Conservation (phyloP, 495 filamentous ascomycete genomes). For the Bathelium albidoporum region DNA sequence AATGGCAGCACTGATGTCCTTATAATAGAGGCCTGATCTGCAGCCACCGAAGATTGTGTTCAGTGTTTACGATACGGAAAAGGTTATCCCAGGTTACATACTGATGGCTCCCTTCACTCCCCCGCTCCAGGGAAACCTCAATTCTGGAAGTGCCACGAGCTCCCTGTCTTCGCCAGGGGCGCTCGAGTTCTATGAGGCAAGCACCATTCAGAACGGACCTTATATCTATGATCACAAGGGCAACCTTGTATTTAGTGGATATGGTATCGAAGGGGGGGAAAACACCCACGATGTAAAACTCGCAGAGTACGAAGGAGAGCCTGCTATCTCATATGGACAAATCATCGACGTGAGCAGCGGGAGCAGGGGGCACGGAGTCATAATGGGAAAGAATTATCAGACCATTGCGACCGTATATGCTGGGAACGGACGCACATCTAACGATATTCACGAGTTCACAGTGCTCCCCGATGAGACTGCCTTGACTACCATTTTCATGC, state of each 20-base stretch:
- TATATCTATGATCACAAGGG: conserved; percentile 28
- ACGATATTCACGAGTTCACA: conserved; percentile 19
- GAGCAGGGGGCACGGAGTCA: conserved; percentile 40
- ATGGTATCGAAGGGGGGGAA: conserved; percentile 18
- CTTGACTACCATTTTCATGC: conserved; percentile 21
- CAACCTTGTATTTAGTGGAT: conserved; percentile 24
- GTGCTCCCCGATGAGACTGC: conserved; percentile 21
- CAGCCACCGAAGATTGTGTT: conserved; percentile 21
- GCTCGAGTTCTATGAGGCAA: not conserved
- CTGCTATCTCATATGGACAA: conserved; percentile 45
- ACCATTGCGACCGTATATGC: conserved; percentile 32
- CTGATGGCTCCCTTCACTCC: conserved; percentile 24
- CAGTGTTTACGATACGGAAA: conserved; percentile 17
- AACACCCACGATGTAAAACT: conserved; percentile 23
- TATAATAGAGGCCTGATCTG: conserved; percentile 23
- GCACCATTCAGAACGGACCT: conserved; percentile 10
- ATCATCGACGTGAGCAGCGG: conserved; percentile 41
- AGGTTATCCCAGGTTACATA: conserved; percentile 23
- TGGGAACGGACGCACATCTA: not conserved
- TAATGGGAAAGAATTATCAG: conserved; percentile 41
- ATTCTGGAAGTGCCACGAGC: conserved; percentile 2
- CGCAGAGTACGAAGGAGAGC: conserved; percentile 31
- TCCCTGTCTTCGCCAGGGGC: not conserved
- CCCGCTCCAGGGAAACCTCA: conserved; percentile 10
- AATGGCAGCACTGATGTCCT: not conserved